Conservation (phyloP, 306 rosid genomes). For the Inga oerstediana region DNA sequence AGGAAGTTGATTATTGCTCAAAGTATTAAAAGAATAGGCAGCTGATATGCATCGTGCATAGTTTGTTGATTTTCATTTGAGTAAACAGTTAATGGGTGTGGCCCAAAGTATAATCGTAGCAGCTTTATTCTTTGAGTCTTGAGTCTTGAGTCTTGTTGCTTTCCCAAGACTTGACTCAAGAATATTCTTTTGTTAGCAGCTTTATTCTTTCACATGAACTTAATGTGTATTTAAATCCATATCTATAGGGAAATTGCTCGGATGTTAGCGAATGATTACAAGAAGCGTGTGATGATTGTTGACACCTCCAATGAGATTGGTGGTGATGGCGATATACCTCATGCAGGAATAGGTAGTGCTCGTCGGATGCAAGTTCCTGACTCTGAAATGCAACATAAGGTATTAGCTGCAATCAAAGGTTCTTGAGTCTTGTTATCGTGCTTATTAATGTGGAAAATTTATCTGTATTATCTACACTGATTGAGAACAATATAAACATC, state of each 20-base stretch:
- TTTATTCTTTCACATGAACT: conserved; percentile 6
- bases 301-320: conserved; percentile 99
- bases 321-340: conserved; percentile 99
- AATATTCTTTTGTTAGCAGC: neutral
- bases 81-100: neutral
- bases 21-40: conserved; percentile 9
- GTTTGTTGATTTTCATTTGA: conserved; percentile 19
- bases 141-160: too few relatives aligned
- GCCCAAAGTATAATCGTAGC: neutral
- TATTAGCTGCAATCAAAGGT: conserved; percentile 32
- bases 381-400: conserved; percentile 89
- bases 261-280: conserved; percentile 90
- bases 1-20: neutral
- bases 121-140: neutral
- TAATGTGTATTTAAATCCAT: conserved; percentile 19
- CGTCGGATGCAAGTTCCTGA: conserved; percentile 96
- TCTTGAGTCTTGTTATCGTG: conserved; percentile 20
- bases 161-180: too few relatives aligned
- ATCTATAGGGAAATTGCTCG: conserved; percentile 83
- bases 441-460: conserved; percentile 29
- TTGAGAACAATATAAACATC: neutral
- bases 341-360: conserved; percentile 90
- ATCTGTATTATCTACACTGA: conserved; percentile 1
- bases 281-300: conserved; percentile 96
- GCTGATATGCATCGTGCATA: neutral